These are phyloP conservation scores for Simplicillium aogashimaense DNA, from an alignment of 2,329 filamentous ascomycete genomes.

Conservation along the genomic window DNA sequence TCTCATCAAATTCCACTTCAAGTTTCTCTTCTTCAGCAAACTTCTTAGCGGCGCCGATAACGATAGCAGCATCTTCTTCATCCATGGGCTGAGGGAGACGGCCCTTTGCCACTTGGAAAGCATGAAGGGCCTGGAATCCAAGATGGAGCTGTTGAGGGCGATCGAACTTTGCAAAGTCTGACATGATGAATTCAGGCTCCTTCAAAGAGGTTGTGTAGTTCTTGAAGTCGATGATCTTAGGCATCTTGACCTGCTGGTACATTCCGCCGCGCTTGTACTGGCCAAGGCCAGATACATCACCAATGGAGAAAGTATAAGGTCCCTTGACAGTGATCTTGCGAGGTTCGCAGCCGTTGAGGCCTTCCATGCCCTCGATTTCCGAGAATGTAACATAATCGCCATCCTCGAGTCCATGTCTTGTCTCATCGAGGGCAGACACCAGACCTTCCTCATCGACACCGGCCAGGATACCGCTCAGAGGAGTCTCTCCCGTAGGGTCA, in stretches of 20 bases:
- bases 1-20: conserved; percentile 72
- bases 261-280: conserved; percentile 82
- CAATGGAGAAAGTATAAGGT: conserved; percentile 95
- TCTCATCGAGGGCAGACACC: conserved; percentile 90
- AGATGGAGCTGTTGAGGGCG: conserved; percentile 85
- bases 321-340: conserved; percentile 90
- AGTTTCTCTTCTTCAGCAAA: conserved; percentile 63
- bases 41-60: conserved; percentile 64
- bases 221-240: conserved; percentile 85
- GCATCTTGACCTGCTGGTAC: conserved; percentile 97
- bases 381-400: conserved; percentile 94
- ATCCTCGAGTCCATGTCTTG: conserved; percentile 88
- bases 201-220: conserved; percentile 66
- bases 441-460: conserved; percentile 82
- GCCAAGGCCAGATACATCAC: conserved; percentile 79
- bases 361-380: conserved; percentile 87
- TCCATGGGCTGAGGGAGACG: conserved; percentile 76
- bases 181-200: conserved; percentile 81
- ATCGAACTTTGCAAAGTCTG: conserved; percentile 97
- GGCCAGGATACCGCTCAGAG: conserved; percentile 79
- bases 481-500: conserved; percentile 84
- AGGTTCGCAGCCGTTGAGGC: conserved; percentile 71
- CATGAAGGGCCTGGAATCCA: conserved; percentile 85
- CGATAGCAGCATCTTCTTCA: conserved; percentile 69
- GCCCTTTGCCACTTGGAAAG: conserved; percentile 67